A percentile compares a stretch with the other conserved stretches of the same genome.
These are phyloP conservation scores for Epipyxis sp. DNA, from an alignment of 108 stramenopile genomes.

Conservation along the genomic window DNA sequence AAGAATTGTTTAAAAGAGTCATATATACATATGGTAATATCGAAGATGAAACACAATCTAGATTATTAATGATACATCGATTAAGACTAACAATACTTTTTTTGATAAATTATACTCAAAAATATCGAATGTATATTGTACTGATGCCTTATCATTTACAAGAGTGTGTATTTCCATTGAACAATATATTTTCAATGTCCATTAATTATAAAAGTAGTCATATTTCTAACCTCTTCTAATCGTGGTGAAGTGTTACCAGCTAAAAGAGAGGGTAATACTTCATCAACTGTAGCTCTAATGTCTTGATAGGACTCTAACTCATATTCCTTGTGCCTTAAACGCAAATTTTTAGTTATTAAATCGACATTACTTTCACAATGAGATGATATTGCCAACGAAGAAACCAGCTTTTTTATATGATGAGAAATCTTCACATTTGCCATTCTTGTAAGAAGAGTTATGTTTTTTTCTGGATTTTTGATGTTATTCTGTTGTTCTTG, in stretches of 20 bases:
- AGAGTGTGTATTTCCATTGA: background rate
- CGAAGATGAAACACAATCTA: no score
- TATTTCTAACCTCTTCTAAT: background rate
- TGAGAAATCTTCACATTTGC: background rate
- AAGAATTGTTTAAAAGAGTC: no score
- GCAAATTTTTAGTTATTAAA: background rate
- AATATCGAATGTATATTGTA: no score
- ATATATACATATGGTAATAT: no score
- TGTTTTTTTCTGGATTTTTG: no score
- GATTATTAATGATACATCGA: no score
- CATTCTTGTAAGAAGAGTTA: no score
- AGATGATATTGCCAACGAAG: background rate
- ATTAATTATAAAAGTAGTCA: background rate
- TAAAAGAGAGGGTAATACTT: background rate
- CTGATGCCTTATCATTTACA: background rate
- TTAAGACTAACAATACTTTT: no score
- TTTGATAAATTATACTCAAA: no score
- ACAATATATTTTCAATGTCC: background rate
- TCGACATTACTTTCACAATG: background rate
- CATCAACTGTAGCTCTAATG: background rate
- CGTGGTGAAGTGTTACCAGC: background rate
- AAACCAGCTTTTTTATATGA: background rate
- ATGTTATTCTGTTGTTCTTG: no score
- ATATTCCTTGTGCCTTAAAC: background rate
- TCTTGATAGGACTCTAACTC: background rate